Percentiles rank a stretch among this genome's conserved stretches.
Evolutionary conservation across 495 filamentous ascomycete genomes (phyloP).

Genomic region (Aspergillus steynii): DNA sequence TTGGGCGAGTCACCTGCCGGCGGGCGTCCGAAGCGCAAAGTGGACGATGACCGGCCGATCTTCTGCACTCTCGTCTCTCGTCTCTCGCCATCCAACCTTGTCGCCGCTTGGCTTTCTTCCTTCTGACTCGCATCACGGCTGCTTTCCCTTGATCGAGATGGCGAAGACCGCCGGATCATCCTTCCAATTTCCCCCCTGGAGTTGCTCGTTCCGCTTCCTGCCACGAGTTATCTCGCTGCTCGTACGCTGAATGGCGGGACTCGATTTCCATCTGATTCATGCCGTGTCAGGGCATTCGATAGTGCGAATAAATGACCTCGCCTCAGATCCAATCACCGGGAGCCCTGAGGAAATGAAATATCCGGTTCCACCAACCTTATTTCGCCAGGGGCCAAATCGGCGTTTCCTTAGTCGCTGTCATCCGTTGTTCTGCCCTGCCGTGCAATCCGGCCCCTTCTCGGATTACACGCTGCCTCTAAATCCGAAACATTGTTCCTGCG

Average conservation of each 20-base stretch:
- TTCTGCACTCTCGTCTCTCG: neutral
- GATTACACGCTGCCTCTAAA: neutral
- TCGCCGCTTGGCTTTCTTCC: neutral
- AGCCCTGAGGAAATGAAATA: neutral
- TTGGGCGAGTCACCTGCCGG: neutral
- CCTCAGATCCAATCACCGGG: neutral
- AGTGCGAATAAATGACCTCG: neutral
- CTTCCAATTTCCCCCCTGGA: neutral
- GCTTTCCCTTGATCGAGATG: neutral
- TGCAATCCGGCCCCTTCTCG: neutral
- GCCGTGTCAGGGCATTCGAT: neutral
- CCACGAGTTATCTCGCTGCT: neutral
- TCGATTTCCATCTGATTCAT: neutral
- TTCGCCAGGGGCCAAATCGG: conserved; percentile 8
- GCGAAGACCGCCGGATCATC: neutral
- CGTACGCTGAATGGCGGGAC: neutral
- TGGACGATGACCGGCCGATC: neutral
- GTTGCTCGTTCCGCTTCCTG: neutral
- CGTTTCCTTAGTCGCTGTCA: conserved; percentile 17
- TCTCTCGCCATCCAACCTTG: neutral
- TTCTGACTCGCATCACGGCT: neutral
- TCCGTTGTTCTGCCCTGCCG: neutral
- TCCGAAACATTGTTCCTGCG: neutral
- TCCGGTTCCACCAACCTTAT: neutral
- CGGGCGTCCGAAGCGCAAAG: neutral